These are phyloP conservation scores for Ascochyta koolunga DNA, from an alignment of 2,329 filamentous ascomycete genomes.

Conservation along the genomic window DNA sequence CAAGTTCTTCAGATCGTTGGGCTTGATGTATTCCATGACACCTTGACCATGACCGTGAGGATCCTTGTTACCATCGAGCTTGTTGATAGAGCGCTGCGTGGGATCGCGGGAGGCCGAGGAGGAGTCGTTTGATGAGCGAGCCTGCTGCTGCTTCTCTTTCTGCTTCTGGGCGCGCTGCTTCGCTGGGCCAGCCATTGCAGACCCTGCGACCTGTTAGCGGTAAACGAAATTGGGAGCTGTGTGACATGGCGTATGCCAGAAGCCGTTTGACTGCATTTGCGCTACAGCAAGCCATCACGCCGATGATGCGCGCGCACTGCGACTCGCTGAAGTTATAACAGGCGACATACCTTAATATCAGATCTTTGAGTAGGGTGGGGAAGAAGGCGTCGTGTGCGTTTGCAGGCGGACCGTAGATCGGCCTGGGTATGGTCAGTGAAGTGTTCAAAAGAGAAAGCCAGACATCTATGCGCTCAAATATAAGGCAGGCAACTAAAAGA, in stretches of 20 bases:
- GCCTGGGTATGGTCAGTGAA: constrained; percentile 22
- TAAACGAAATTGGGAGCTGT: constrained; percentile 5
- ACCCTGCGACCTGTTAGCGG: constrained; percentile 28
- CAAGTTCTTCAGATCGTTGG: constrained; percentile 43
- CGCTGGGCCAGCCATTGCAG: constrained; percentile 46
- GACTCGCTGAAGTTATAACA: neutral
- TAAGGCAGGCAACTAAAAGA: neutral
- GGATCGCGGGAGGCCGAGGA: constrained; percentile 32
- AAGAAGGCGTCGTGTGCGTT: constrained; percentile 11
- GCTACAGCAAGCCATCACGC: neutral
- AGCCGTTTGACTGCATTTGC: constrained; percentile 1
- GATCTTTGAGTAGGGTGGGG: constrained; percentile 7
- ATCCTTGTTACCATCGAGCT: constrained; percentile 46
- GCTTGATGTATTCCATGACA: constrained; percentile 33
- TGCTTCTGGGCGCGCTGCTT: constrained; percentile 44
- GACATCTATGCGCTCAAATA: constrained; percentile 13
- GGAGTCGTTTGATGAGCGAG: constrained; percentile 35
- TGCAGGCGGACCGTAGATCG: constrained; percentile 14
- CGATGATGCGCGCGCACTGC: neutral
- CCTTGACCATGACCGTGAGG: constrained; percentile 15
- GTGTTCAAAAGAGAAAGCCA: constrained; percentile 12
- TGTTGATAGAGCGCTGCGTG: constrained; percentile 36
- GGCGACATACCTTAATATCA: constrained; percentile 23
- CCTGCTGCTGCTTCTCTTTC: constrained; percentile 22
- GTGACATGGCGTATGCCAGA: neutral